Evolutionary conservation across 768 basidiomycete species (phyloP).

Genomic region (Atractiella rhizophila): DNA sequence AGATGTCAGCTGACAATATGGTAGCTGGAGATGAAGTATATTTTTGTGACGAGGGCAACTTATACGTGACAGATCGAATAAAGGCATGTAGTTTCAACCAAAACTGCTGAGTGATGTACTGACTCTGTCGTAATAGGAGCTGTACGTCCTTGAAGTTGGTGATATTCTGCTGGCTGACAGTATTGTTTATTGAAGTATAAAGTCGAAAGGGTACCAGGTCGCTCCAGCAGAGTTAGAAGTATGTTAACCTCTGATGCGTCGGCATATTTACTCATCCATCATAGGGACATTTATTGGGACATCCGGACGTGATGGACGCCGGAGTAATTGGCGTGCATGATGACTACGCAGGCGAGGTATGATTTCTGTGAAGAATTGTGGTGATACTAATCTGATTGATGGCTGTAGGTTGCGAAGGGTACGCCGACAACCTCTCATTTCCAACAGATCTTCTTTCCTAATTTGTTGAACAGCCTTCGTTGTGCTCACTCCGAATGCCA

Average conservation of each 20-base stretch:
- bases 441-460: not conserved
- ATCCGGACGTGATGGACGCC: slow-evolving; percentile 19
- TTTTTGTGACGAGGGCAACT: slow-evolving; percentile 2
- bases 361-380: not conserved
- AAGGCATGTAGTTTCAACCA: slow-evolving; percentile 3
- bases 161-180: too few species aligned
- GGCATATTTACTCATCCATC: too few species aligned
- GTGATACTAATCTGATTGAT: not conserved
- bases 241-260: too few species aligned
- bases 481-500: not conserved
- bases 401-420: not conserved
- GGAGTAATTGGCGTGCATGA: slow-evolving; percentile 19
- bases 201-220: slow-evolving; percentile 27
- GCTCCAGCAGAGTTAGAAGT: slow-evolving; percentile 23
- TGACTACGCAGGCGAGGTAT: slow-evolving; percentile 8
- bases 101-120: not conserved
- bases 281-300: slow-evolving; percentile 18
- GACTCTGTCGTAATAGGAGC: too few species aligned
- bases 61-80: slow-evolving; percentile 11
- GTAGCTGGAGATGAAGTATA: slow-evolving; percentile 9
- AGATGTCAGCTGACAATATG: too few species aligned
- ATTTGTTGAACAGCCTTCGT: slow-evolving; percentile 3
- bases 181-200: slow-evolving; percentile 26
- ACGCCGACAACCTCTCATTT: too few species aligned
- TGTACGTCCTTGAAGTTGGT: too few species aligned